Percentiles rank a stretch among this genome's conserved stretches.
These are phyloP conservation scores for Cystobasidium onofrii DNA, from an alignment of 768 basidiomycete species.

Conservation along the genomic window DNA sequence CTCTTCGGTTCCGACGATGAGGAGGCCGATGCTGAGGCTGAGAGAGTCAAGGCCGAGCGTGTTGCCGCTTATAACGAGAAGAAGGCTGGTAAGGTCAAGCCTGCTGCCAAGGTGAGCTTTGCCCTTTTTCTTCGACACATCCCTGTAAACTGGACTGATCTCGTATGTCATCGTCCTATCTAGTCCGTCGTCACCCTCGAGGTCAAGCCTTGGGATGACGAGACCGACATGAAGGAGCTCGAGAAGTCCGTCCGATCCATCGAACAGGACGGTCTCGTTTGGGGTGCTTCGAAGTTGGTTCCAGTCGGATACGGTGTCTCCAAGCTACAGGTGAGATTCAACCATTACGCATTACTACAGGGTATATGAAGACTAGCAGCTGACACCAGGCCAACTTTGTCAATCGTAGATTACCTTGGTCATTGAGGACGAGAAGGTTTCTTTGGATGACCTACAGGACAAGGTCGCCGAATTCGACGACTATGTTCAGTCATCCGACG, in stretches of 20 bases:
- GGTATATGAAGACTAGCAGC: too few relatives aligned
- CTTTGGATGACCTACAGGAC: constrained; percentile 34
- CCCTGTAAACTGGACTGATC: background rate
- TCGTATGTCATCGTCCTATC: constrained; percentile 20
- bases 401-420: constrained; percentile 34
- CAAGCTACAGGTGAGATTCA: constrained; percentile 71
- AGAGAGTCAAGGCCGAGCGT: constrained; percentile 80
- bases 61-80: constrained; percentile 85
- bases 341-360: too few relatives aligned
- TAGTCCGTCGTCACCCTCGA: constrained; percentile 98
- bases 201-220: constrained; percentile 94
- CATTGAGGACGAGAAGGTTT: constrained; percentile 38
- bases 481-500: constrained; percentile 31
- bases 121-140: constrained; percentile 17
- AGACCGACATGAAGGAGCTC: constrained; percentile 87
- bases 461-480: constrained; percentile 34
- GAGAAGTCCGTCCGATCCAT: constrained; percentile 78
- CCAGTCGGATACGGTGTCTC: constrained; percentile 86
- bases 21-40: constrained; percentile 74
- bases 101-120: constrained; percentile 65
- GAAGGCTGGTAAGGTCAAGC: constrained; percentile 84
- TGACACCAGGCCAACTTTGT: background rate
- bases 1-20: constrained; percentile 80
- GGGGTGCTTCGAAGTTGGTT: constrained; percentile 81
- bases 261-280: constrained; percentile 80